phyloP scores from a whole-genome alignment of 1,284 basidiomycete species.

The Fomitopsis palustris region DNA sequence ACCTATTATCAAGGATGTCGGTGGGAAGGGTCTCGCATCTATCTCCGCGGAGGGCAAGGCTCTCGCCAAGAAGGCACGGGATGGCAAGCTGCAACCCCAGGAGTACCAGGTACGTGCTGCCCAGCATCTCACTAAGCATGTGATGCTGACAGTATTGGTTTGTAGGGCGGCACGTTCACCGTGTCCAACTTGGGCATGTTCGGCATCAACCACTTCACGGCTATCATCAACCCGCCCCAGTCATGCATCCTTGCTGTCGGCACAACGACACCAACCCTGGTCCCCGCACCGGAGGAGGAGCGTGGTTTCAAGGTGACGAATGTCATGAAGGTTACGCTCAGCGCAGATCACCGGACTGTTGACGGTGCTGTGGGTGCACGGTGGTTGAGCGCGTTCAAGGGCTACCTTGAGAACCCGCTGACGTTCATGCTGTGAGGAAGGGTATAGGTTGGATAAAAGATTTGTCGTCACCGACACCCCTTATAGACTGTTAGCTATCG shows the following conservation, averaged over 20 bases:
- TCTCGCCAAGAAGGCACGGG: conserved; percentile 92
- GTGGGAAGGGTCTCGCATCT: conserved; percentile 86
- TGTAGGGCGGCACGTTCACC: conserved; percentile 94
- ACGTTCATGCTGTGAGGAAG: conserved; percentile 80
- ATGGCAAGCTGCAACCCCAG: conserved; percentile 92
- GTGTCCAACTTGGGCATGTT: conserved; percentile 99
- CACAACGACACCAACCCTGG: conserved; percentile 82
- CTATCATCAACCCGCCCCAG: conserved; percentile 99
- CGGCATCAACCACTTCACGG: conserved; percentile 93
- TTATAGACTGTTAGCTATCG: conserved; percentile 5
- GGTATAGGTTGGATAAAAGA: background rate
- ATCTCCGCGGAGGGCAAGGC: conserved; percentile 93
- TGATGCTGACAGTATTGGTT: background rate
- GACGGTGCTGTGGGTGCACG: conserved; percentile 90
- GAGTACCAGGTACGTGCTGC: conserved; percentile 81
- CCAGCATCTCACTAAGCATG: background rate
- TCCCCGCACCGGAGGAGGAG: conserved; percentile 85
- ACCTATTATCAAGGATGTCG: conserved; percentile 94
- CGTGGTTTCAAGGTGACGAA: conserved; percentile 91
- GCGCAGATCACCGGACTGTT: conserved; percentile 93
- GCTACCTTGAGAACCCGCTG: conserved; percentile 95
- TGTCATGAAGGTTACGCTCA: conserved; percentile 95
- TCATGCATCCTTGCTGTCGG: conserved; percentile 97
- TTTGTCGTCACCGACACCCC: conserved; percentile 1
- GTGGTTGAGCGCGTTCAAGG: conserved; percentile 94